Conservation (phyloP, 176 grass and related monocot genomes). For the Ensete ventricosum region DNA sequence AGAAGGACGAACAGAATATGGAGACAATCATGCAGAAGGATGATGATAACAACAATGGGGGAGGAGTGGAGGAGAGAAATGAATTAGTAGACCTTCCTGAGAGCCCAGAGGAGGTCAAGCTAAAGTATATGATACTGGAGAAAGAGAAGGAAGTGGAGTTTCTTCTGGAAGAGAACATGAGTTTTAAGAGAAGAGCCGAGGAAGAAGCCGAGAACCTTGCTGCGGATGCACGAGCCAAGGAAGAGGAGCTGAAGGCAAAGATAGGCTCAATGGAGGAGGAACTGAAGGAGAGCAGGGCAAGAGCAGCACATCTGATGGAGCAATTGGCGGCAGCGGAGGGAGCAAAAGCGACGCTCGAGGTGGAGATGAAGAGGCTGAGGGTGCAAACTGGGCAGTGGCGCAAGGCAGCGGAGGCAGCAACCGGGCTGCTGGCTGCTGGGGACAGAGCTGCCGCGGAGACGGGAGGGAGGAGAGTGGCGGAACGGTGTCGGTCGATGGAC, state of each 20-base stretch:
- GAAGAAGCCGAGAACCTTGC: background rate
- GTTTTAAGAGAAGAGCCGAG: conserved; percentile 35
- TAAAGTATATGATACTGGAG: conserved; percentile 43
- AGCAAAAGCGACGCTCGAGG: conserved; percentile 48
- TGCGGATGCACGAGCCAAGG: conserved; percentile 18
- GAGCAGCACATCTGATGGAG: conserved; percentile 5
- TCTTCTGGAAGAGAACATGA: conserved; percentile 28
- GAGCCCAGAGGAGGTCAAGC: conserved; percentile 27
- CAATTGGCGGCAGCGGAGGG: conserved; percentile 29
- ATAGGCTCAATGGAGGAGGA: conserved; percentile 10
- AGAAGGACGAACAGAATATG: background rate
- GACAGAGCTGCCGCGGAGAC: conserved; percentile 31
- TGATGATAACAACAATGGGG: background rate
- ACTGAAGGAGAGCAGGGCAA: conserved; percentile 22
- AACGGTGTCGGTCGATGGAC: conserved; percentile 12
- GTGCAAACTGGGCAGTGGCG: conserved; percentile 94
- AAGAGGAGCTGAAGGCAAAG: conserved; percentile 12
- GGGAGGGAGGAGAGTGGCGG: background rate
- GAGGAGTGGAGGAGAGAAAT: conserved; percentile 12
- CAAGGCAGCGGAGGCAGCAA: conserved; percentile 75
- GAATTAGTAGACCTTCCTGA: conserved; percentile 5
- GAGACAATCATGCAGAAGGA: background rate
- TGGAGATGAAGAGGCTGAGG: conserved; percentile 65
- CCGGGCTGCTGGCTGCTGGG: conserved; percentile 49
- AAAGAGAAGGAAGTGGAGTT: conserved; percentile 40